phyloP scores from a whole-genome alignment of 2,329 filamentous ascomycete genomes.

The Cytospora chrysosperma region DNA sequence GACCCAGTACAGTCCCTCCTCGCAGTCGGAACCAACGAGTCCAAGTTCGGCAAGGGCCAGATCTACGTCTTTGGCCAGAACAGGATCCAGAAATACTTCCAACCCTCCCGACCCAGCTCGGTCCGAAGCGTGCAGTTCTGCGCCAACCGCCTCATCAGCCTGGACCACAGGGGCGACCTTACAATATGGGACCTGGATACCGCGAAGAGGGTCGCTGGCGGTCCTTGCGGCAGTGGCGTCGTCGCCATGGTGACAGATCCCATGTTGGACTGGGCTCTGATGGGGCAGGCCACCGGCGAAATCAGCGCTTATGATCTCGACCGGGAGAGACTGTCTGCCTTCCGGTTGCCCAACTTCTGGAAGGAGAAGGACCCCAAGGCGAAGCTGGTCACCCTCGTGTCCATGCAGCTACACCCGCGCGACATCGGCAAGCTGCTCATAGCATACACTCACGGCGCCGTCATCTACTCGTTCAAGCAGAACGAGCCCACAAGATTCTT shows the following conservation, averaged over 20 bases:
- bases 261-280: constrained; percentile 87
- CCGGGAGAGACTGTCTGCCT: constrained; percentile 69
- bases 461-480: constrained; percentile 93
- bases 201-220: constrained; percentile 63
- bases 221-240: constrained; percentile 75
- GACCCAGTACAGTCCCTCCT: constrained; percentile 92
- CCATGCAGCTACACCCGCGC: constrained; percentile 81
- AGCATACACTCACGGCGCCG: constrained; percentile 85
- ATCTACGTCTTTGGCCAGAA: constrained; percentile 86
- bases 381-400: constrained; percentile 62
- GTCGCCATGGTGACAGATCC: constrained; percentile 78
- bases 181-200: constrained; percentile 77
- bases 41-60: constrained; percentile 79
- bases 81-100: constrained; percentile 74
- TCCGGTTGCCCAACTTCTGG: constrained; percentile 89
- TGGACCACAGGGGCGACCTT: constrained; percentile 85
- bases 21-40: constrained; percentile 86
- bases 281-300: constrained; percentile 81
- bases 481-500: constrained; percentile 77
- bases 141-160: constrained; percentile 77
- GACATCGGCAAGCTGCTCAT: constrained; percentile 91
- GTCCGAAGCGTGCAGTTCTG: constrained; percentile 80
- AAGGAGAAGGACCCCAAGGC: constrained; percentile 66
- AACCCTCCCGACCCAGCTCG: constrained; percentile 69
- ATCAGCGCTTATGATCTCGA: constrained; percentile 93